Evolutionary conservation across 208 protist species (phyloP).

Genomic region (Trypanosoma melophagium): DNA sequence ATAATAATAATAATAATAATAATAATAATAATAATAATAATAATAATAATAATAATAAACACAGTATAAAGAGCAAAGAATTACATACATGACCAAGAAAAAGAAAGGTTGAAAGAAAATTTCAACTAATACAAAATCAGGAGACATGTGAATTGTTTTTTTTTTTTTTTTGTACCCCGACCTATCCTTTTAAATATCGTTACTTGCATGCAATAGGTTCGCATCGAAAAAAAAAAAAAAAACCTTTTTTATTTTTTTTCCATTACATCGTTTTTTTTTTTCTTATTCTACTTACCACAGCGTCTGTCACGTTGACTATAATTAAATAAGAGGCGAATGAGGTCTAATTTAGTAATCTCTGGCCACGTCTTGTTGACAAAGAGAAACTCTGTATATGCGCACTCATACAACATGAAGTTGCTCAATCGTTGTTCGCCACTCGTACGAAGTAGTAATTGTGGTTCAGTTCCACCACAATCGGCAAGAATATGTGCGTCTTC

Average conservation of each 20-base stretch:
- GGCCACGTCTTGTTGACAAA: conserved; percentile 84
- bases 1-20: too few species aligned
- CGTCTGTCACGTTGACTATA: conserved; percentile 53
- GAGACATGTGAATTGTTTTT: background rate
- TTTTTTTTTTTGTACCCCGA: too few species aligned
- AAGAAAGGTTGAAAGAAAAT: background rate
- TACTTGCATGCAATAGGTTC: too few species aligned
- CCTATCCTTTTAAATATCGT: too few species aligned
- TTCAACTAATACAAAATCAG: background rate
- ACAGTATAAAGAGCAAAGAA: background rate
- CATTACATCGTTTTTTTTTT: conserved; percentile 4
- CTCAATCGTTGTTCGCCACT: conserved; percentile 84
- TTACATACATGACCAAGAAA: background rate
- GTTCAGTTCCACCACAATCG: conserved; percentile 46
- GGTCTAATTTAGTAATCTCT: conserved; percentile 53
- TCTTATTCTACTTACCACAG: conserved; percentile 36
- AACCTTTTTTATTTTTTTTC: too few species aligned
- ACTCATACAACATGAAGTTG: conserved; percentile 89
- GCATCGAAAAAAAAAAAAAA: too few species aligned
- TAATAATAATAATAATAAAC: background rate
- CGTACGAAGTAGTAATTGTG: conserved; percentile 83
- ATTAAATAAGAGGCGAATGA: conserved; percentile 42
- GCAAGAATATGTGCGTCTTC: conserved; percentile 38
- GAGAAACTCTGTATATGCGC: conserved; percentile 83
- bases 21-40: too few species aligned